Percentiles rank a stretch among this genome's conserved stretches.
Evolutionary conservation across 106 monocot species (phyloP).

Genomic region (Agapanthus africanus): DNA sequence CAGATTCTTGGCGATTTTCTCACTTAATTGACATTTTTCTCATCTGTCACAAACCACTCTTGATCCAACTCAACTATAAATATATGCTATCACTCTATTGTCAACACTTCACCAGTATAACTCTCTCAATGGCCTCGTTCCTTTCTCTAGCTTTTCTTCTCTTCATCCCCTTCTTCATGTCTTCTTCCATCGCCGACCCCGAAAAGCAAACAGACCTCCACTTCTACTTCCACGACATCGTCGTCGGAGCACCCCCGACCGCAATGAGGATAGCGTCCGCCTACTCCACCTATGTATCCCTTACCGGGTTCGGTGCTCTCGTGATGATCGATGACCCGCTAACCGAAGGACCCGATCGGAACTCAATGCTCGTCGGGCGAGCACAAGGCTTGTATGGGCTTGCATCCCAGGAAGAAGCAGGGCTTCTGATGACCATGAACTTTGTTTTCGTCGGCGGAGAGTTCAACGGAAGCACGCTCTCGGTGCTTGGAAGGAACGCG

Average conservation of each 20-base stretch:
- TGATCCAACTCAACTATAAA: background rate
- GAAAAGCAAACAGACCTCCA: conserved; percentile 12
- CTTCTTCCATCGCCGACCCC: background rate
- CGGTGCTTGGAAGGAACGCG: conserved; percentile 15
- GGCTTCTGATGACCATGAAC: conserved; percentile 13
- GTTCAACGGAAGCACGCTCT: conserved; percentile 28
- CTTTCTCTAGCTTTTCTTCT: background rate
- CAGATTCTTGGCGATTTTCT: too few relatives aligned
- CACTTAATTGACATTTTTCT: too few relatives aligned
- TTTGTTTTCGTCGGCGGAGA: conserved; percentile 17
- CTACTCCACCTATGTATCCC: background rate
- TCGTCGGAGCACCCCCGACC: conserved; percentile 14
- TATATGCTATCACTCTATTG: background rate
- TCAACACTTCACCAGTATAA: background rate
- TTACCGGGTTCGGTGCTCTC: background rate
- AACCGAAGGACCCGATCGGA: conserved; percentile 24
- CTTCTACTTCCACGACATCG: conserved; percentile 39
- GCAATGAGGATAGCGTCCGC: conserved; percentile 13
- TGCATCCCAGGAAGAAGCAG: conserved; percentile 2
- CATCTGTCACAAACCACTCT: background rate
- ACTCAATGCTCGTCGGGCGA: conserved; percentile 19
- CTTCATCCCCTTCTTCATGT: background rate
- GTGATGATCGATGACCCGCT: conserved; percentile 32
- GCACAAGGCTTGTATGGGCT: conserved; percentile 29
- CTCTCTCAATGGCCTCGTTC: background rate